Base-by-base conservation (phyloP, 257 asterid genomes). In the Solanum sejunctum region DNA sequence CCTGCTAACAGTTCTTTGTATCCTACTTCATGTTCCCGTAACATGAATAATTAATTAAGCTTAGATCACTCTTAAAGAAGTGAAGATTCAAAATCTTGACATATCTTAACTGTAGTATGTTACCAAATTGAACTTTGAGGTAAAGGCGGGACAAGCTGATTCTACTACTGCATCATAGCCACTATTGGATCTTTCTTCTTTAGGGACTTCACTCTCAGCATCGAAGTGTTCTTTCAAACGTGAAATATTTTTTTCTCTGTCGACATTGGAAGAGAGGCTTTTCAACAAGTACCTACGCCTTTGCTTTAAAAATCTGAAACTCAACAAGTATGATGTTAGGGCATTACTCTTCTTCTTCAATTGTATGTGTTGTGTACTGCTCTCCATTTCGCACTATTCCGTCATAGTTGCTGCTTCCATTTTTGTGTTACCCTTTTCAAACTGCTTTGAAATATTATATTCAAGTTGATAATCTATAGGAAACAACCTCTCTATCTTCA, bases 241-340 rank as follows among this genome's bases (percentile, higher is more conserved):
- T 77, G 82, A 52, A 51, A 23, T 77, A 32, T 16, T 15, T 2
- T n/a, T 77, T 16, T 8, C 84, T 36, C 36, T 70, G n/a, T 55
- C 88, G 2, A 10, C 17, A n/a, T 82, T 20, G 26, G 82, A 81
- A 69, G 88, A 88, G 63, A 84, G 81, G 47, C 3, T 66, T 71
- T 82, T 56, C 78, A 60, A 49, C 45, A 92, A 85, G 72, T 49
- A 36, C 10, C 47, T 89, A 41, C 43, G 90, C 82, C 86, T 91
- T 84, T 13, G 83, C 88, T 89, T 91, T 85, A 92, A 87, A 41
- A 91, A 92, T 85, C 93, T 92, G 93, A 81, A 84, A 89, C 57
- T 71, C 84, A 87, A 56, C 7, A 32, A 26, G 79, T 71, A 51
- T 21, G 67, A 8, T 60, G 18, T 43, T 58, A 61, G 52, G 47